Evolutionary conservation across 2,329 filamentous ascomycete species (phyloP), one percentile per base, ranked within the genome.

Genomic region (Graphilbum ipis-grandicollis): DNA sequence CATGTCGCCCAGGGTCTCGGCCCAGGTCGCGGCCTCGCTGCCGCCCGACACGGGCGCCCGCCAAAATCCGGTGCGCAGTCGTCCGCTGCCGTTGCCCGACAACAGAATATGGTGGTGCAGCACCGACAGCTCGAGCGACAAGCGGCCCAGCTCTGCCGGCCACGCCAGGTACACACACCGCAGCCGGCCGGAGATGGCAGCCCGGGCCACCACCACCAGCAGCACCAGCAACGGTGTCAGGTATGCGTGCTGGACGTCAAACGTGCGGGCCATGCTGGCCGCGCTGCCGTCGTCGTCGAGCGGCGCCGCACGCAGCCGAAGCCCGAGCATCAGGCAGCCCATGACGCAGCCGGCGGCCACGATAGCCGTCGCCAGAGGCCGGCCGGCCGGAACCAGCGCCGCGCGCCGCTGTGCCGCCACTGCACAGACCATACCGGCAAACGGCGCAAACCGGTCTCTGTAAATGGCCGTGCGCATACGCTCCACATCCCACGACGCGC

Each of bases 91-190:
- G 45, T 77, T 69, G 3, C 62, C 68, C 2, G 68, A 69, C 9
- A 77, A 60, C 62, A 68, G 73, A 37, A 75, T 58, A 48, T 79
- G 74, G 47, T 66, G 66, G 44, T 75, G 69, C 28, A 78, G 53
- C 6, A 72, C 57, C 43, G 69, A 74, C 1, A 68, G 65, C 50
- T 77, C 73, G 1, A 75, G 59, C 0, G 69, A 69, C 40, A 63
- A 65, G 6, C 57, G 56, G 2, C 74, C 72, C 3, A 78, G 50
- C 55, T 60, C 68, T 1, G 66, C 62, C 21, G 71, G 70, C 2
- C 60, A 43, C 2, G 43, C 46, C 13, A 65, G 62, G 45, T 67
- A 55, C 31, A 56, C 52, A 8, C 56, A 58, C 7, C 64, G 55
- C 9, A 67, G 50, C 1, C 45, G 34, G 1, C 46, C 43, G 37